A percentile compares a stretch with the other conserved stretches of the same genome.
phyloP scores from a whole-genome alignment of 306 rosid genomes.

The Vachellia collinsii region DNA sequence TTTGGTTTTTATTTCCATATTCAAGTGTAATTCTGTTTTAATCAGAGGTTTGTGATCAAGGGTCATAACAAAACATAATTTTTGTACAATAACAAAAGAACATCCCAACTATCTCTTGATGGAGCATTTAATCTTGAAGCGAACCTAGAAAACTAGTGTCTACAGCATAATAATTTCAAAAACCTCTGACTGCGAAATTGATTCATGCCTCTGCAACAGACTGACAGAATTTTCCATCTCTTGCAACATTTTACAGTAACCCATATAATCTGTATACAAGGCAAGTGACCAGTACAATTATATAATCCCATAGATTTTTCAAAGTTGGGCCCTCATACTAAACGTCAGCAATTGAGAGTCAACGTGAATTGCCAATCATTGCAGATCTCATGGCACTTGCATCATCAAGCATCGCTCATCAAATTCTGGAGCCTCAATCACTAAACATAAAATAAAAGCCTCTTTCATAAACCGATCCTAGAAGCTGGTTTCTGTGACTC shows the following conservation, averaged over 20 bases:
- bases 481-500: slow-evolving; percentile 41
- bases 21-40: too few relatives aligned
- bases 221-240: slow-evolving; percentile 13
- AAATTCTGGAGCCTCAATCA: slow-evolving; percentile 37
- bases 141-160: background rate
- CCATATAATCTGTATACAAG: slow-evolving; percentile 38
- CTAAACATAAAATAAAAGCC: slow-evolving; percentile 39
- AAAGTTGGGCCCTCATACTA: slow-evolving; percentile 35
- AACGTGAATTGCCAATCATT: slow-evolving; percentile 37
- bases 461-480: slow-evolving; percentile 25
- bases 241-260: slow-evolving; percentile 37
- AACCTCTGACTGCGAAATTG: background rate
- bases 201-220: slow-evolving; percentile 27
- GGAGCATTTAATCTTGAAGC: background rate
- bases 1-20: too few relatives aligned
- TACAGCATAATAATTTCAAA: background rate
- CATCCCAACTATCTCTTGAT: slow-evolving; percentile 12
- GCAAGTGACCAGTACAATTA: slow-evolving; percentile 38
- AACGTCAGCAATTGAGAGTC: slow-evolving; percentile 31
- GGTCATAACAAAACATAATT: too few relatives aligned
- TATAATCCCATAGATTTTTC: slow-evolving; percentile 34
- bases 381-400: slow-evolving; percentile 36
- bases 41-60: too few relatives aligned
- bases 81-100: background rate
- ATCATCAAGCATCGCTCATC: slow-evolving; percentile 20